Percentiles rank a stretch among this genome's conserved stretches.
These are phyloP conservation scores for Austroboletus niveus DNA, from an alignment of 1,284 basidiomycete species.

Conservation along the genomic window DNA sequence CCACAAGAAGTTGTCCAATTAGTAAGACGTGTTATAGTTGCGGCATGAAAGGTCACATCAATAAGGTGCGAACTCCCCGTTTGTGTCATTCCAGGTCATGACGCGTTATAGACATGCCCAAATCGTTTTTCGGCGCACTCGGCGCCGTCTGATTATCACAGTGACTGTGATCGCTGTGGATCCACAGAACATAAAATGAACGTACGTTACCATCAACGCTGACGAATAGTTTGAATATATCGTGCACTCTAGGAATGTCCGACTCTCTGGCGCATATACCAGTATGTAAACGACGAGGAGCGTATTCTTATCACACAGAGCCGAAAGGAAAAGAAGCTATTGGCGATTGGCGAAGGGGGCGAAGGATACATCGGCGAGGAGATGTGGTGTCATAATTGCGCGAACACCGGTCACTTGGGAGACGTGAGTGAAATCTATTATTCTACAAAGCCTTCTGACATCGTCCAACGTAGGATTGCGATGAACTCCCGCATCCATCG, in stretches of 20 bases:
- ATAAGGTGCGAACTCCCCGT: constrained; percentile 44
- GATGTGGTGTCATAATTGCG: constrained; percentile 90
- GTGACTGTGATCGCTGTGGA: constrained; percentile 78
- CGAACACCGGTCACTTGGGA: constrained; percentile 76
- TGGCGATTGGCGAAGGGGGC: constrained; percentile 66
- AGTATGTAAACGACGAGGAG: constrained; percentile 64
- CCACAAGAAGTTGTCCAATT: constrained; percentile 80
- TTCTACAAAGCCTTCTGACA: background rate
- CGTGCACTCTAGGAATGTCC: constrained; percentile 71
- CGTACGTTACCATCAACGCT: constrained; percentile 41
- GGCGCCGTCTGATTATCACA: constrained; percentile 32
- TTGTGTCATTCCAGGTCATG: constrained; percentile 1
- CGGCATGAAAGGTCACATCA: constrained; percentile 85
- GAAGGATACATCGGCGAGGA: constrained; percentile 73
- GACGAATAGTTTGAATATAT: background rate
- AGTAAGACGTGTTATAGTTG: constrained; percentile 84
- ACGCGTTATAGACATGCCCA: constrained; percentile 64
- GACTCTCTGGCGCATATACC: constrained; percentile 84
- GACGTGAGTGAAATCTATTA: constrained; percentile 57
- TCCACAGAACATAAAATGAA: constrained; percentile 65
- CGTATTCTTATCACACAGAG: constrained; percentile 47
- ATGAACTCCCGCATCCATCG: constrained; percentile 46
- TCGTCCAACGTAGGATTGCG: constrained; percentile 61
- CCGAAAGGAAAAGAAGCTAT: constrained; percentile 48
- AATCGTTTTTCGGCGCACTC: constrained; percentile 46